phyloP scores from a whole-genome alignment of 1,284 basidiomycete genomes.

The Puccinia coronata region DNA sequence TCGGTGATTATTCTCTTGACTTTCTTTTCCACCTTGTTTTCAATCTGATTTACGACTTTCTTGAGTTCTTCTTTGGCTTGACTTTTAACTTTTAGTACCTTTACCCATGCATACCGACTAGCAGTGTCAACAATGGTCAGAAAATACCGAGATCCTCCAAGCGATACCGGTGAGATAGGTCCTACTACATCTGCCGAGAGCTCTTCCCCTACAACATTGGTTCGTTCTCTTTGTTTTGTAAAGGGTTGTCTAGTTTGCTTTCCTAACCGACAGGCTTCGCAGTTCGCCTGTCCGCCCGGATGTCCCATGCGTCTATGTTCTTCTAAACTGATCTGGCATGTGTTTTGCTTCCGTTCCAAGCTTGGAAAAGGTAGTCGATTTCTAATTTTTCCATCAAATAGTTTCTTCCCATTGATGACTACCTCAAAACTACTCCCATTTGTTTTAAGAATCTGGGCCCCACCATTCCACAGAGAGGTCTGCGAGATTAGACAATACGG shows the following conservation, averaged over 20 bases:
- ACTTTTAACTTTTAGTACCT: conserved; percentile 17
- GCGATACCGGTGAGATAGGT: conserved; percentile 28
- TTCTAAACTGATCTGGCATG: neutral
- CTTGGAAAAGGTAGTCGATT: conserved; percentile 20
- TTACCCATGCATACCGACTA: conserved; percentile 22
- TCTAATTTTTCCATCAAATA: conserved; percentile 20
- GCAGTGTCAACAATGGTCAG: conserved; percentile 32
- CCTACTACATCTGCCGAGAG: conserved; percentile 36
- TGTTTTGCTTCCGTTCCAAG: conserved; percentile 5
- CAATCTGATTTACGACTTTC: neutral
- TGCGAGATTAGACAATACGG: conserved; percentile 29
- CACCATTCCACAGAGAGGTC: conserved; percentile 13
- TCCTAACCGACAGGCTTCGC: conserved; percentile 29
- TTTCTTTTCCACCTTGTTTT: neutral
- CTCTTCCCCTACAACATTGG: conserved; percentile 7
- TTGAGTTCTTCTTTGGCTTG: neutral
- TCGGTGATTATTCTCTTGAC: too few relatives aligned
- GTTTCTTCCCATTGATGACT: neutral
- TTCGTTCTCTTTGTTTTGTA: conserved; percentile 8
- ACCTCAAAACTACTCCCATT: conserved; percentile 5
- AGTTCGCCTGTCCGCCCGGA: conserved; percentile 10
- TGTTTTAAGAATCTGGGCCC: neutral
- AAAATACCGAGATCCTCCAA: conserved; percentile 35
- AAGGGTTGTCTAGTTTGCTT: conserved; percentile 26
- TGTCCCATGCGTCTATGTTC: conserved; percentile 31